A percentile compares a stretch with the other conserved stretches of the same genome.
These are phyloP conservation scores for Ocimum tenuiflorum DNA, from an alignment of 257 asterid species.

Conservation along the genomic window DNA sequence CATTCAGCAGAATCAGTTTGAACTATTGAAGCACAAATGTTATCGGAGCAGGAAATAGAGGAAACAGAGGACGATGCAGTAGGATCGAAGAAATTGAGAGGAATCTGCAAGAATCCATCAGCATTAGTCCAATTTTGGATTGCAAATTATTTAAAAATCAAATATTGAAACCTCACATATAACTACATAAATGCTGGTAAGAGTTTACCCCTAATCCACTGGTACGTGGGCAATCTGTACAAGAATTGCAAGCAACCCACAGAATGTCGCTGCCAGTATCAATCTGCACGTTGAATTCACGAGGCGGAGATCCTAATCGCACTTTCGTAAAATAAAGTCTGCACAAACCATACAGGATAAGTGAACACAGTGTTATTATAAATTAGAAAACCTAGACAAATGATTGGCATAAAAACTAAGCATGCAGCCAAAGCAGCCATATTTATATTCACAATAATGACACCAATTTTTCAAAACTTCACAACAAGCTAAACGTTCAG, in stretches of 20 bases:
- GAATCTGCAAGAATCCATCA: slow-evolving; percentile 41
- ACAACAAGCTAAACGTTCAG: neutral
- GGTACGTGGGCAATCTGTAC: slow-evolving; percentile 65
- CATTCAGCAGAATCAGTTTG: slow-evolving; percentile 58
- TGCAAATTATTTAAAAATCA: neutral
- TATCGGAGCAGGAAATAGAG: slow-evolving; percentile 64
- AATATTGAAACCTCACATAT: neutral
- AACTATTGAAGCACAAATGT: slow-evolving; percentile 52
- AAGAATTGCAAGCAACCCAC: slow-evolving; percentile 82
- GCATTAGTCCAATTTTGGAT: slow-evolving; percentile 3
- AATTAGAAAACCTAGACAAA: neutral
- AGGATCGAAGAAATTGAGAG: slow-evolving; percentile 66
- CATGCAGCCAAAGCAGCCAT: slow-evolving; percentile 4
- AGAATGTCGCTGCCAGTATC: slow-evolving; percentile 90
- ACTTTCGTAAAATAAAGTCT: slow-evolving; percentile 89
- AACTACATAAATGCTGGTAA: slow-evolving; percentile 1
- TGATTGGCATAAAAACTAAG: slow-evolving; percentile 4
- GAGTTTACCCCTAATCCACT: slow-evolving; percentile 81
- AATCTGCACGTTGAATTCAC: slow-evolving; percentile 80
- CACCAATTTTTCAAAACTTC: neutral
- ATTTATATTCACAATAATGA: neutral
- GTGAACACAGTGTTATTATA: neutral
- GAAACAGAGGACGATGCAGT: slow-evolving; percentile 62
- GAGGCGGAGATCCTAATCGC: slow-evolving; percentile 83
- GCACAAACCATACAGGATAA: slow-evolving; percentile 12